These are phyloP conservation scores for Chlorella vulgaris DNA, from an alignment of 139 green algal species.

Conservation along the genomic window DNA sequence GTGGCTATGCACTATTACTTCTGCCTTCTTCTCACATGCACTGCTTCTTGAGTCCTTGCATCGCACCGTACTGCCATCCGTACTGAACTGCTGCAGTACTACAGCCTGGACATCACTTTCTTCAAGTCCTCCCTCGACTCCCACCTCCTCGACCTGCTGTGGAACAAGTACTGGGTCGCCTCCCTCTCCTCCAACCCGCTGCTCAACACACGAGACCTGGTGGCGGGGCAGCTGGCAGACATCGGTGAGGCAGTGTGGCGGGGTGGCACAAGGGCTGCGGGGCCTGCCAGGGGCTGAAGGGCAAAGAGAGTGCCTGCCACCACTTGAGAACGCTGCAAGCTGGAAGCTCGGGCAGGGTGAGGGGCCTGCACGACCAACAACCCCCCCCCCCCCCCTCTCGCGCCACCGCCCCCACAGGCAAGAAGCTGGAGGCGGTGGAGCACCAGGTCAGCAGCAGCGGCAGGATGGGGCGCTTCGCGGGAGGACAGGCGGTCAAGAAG, in stretches of 20 bases:
- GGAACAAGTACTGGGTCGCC: conserved; percentile 97
- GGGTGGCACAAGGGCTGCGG: too few relatives aligned
- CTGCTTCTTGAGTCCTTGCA: too few relatives aligned
- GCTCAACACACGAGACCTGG: conserved; percentile 77
- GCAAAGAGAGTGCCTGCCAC: too few relatives aligned
- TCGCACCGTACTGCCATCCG: too few relatives aligned
- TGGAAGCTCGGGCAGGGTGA: neutral
- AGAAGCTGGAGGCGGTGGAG: conserved; percentile 93
- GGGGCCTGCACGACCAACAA: neutral
- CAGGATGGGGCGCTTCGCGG: conserved; percentile 27
- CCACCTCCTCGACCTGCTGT: conserved; percentile 89
- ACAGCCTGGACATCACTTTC: conserved; percentile 84
- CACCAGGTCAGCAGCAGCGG: conserved; percentile 42
- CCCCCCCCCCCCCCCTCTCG: neutral
- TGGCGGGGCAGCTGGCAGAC: conserved; percentile 84
- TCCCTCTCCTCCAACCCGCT: conserved; percentile 87
- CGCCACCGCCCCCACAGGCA: conserved; percentile 51
- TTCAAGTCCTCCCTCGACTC: conserved; percentile 94
- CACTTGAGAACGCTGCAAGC: too few relatives aligned
- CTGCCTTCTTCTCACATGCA: too few relatives aligned
- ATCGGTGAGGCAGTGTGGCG: conserved; percentile 51
- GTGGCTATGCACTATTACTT: too few relatives aligned
- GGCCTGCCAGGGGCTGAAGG: too few relatives aligned
- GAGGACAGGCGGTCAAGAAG: conserved; percentile 38
- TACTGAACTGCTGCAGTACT: conserved; percentile 73